A percentile compares a stretch with the other conserved stretches of the same genome.
Evolutionary conservation across 2,329 filamentous ascomycete genomes (phyloP).

Genomic region (Zasmidium citrigriseum): DNA sequence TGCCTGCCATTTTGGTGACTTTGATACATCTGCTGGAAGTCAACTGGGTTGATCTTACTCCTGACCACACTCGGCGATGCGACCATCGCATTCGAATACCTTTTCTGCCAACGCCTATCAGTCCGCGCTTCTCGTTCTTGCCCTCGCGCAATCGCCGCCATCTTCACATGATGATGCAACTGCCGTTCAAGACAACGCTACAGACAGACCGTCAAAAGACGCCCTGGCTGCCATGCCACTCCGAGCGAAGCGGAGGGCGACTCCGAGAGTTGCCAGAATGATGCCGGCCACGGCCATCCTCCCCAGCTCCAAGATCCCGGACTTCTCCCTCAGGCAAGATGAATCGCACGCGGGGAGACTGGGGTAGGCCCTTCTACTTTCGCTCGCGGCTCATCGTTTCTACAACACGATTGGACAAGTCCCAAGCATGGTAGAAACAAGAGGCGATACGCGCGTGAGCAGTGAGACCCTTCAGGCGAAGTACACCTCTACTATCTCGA

Average conservation of each 20-base stretch:
- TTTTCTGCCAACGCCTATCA: no score
- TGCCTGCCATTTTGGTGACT: neutral
- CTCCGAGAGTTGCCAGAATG: neutral
- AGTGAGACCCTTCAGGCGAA: neutral
- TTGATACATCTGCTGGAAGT: no score
- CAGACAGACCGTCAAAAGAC: neutral
- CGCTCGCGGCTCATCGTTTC: neutral
- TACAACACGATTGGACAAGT: neutral
- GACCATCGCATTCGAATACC: no score
- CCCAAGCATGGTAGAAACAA: neutral
- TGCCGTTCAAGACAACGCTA: no score
- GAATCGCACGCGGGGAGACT: neutral
- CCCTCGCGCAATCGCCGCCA: no score
- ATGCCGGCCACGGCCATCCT: neutral
- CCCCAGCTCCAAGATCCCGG: neutral
- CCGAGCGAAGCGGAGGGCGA: neutral
- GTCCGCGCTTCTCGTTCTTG: no score
- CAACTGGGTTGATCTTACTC: no score
- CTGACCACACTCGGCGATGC: no score
- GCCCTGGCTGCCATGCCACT: neutral
- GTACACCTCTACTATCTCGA: no score
- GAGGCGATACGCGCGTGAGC: neutral
- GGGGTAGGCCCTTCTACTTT: neutral
- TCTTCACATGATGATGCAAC: no score
- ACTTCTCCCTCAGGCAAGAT: constrained; percentile 1